Percentiles rank a stretch among this genome's conserved stretches.
These are phyloP conservation scores for Mycena rebaudengoi DNA, from an alignment of 768 basidiomycete genomes.

Conservation along the genomic window DNA sequence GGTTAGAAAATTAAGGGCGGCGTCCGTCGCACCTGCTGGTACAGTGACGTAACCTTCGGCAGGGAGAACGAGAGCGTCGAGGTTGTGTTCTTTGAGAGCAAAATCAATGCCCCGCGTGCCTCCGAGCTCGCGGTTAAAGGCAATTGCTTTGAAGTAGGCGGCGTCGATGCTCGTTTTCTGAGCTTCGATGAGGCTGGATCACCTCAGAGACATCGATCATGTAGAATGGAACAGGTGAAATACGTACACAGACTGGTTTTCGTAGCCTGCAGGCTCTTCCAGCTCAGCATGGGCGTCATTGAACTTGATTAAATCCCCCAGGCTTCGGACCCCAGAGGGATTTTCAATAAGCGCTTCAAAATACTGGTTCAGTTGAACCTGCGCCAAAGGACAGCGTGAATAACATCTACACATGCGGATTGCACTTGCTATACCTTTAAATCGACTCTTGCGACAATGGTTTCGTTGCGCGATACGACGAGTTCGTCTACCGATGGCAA, in stretches of 20 bases:
- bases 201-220: too few species aligned
- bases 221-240: too few species aligned
- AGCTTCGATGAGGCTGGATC: conserved; percentile 48
- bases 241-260: conserved; percentile 45
- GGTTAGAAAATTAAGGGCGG: not conserved
- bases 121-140: conserved; percentile 54
- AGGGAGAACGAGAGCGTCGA: conserved; percentile 64
- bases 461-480: conserved; percentile 57
- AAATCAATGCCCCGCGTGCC: conserved; percentile 64
- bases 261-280: conserved; percentile 53
- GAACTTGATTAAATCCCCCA: conserved; percentile 67
- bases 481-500: conserved; percentile 63
- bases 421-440: conserved; percentile 57
- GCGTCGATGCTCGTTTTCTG: conserved; percentile 50
- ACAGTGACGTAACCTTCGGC: conserved; percentile 46
- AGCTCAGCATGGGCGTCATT: conserved; percentile 58
- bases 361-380: conserved; percentile 63
- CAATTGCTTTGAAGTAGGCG: conserved; percentile 53
- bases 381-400: not conserved
- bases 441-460: conserved; percentile 58
- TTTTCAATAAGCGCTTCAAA: conserved; percentile 55
- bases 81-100: conserved; percentile 50
- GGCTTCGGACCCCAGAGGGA: conserved; percentile 62
- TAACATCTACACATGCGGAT: not conserved
- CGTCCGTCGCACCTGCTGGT: conserved; percentile 44